Percentiles rank a stretch among this genome's conserved stretches.
Evolutionary conservation across 768 basidiomycete species (phyloP).

Genomic region (Lanmaoa pseudosensibilis): DNA sequence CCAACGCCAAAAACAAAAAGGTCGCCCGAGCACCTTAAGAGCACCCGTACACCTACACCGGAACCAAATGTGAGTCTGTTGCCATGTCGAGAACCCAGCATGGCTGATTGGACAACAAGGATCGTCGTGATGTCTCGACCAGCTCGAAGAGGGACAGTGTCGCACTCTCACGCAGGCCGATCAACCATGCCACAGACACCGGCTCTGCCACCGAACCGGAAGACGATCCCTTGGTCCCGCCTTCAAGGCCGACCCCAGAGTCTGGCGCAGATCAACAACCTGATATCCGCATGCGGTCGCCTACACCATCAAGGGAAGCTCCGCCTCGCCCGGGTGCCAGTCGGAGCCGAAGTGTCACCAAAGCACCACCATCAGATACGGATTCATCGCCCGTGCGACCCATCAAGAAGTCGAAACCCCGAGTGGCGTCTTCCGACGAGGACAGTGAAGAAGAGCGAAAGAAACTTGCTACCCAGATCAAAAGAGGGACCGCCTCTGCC

Average conservation of each 20-base stretch:
- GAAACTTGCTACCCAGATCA: conserved; percentile 42
- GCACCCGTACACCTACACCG: conserved; percentile 5
- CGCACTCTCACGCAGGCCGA: conserved; percentile 3
- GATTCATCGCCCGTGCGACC: conserved; percentile 51
- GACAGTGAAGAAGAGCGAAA: conserved; percentile 60
- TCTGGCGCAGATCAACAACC: conserved; percentile 10
- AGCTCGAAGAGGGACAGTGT: conserved; percentile 5
- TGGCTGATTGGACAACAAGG: conserved; percentile 19
- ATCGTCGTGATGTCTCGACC: conserved; percentile 1
- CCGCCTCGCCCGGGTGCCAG: conserved; percentile 10
- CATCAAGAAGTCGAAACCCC: conserved; percentile 50
- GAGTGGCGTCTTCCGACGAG: conserved; percentile 45
- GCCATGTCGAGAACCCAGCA: conserved; percentile 1
- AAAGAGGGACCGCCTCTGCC: conserved; percentile 38
- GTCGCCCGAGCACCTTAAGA: conserved; percentile 3
- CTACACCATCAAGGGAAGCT: conserved; percentile 18
- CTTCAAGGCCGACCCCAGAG: neutral
- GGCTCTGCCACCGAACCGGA: conserved; percentile 34
- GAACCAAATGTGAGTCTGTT: conserved; percentile 23
- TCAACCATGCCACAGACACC: conserved; percentile 12
- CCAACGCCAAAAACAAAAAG: conserved; percentile 16
- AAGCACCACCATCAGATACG: conserved; percentile 39
- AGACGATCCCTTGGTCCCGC: conserved; percentile 12
- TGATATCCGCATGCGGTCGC: conserved; percentile 22
- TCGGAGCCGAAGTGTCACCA: conserved; percentile 25